Conservation (phyloP, 2,329 filamentous ascomycete species). For the Diaporthe destruens region DNA sequence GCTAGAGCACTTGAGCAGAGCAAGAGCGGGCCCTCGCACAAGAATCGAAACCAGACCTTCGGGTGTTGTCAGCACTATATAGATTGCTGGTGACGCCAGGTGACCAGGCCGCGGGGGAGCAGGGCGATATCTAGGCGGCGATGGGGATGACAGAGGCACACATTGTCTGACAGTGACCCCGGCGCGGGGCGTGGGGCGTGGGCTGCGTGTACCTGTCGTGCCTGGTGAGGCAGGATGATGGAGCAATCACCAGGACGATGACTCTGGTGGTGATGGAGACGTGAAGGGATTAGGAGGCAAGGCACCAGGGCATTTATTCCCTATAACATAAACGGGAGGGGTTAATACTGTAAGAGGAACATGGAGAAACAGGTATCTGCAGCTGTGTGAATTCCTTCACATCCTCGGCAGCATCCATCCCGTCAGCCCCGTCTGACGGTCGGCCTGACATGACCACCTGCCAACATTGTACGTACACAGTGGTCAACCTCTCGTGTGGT, state of each 20-base stretch:
- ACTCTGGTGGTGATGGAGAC: not conserved
- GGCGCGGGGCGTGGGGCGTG: not conserved
- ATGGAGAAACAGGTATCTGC: no score
- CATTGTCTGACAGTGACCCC: constrained; percentile 19
- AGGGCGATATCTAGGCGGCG: constrained; percentile 6
- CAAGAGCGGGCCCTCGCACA: not conserved
- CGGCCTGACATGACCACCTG: constrained; percentile 26
- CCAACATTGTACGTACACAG: not conserved
- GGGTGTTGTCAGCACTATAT: constrained; percentile 8
- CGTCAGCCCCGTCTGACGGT: constrained; percentile 18
- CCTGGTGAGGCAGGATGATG: not conserved
- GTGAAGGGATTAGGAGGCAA: not conserved
- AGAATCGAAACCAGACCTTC: no score
- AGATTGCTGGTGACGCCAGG: constrained; percentile 8
- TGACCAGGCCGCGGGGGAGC: not conserved
- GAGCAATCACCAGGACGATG: constrained; percentile 22
- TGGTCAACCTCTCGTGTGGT: not conserved
- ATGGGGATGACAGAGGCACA: constrained; percentile 14
- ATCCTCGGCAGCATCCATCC: not conserved
- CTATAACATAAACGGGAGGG: no score
- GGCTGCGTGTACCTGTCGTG: not conserved
- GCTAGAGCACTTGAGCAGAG: not conserved
- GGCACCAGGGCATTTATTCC: no score
- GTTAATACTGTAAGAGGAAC: no score
- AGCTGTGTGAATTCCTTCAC: constrained; percentile 11